These are phyloP conservation scores for Verruconis gallopava DNA, from an alignment of 2,329 filamentous ascomycete genomes.

Conservation along the genomic window DNA sequence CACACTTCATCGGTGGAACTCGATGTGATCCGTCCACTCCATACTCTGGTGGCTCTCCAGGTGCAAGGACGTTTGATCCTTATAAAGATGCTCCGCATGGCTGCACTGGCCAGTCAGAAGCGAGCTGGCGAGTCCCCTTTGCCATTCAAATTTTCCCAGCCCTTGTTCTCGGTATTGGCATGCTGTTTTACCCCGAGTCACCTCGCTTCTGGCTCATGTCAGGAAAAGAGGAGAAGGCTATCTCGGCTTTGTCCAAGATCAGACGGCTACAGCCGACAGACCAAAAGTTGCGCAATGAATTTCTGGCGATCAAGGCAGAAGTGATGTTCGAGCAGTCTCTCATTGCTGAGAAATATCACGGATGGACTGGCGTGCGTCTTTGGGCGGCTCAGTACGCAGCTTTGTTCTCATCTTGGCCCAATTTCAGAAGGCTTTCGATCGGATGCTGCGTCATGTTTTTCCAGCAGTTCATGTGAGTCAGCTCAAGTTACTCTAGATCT, in stretches of 20 bases:
- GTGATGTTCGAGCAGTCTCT: conserved; percentile 44
- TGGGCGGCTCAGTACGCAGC: conserved; percentile 40
- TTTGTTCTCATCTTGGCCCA: conserved; percentile 50
- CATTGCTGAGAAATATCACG: conserved; percentile 47
- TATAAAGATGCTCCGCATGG: conserved; percentile 1
- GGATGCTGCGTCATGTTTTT: conserved; percentile 45
- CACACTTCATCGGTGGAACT: conserved; percentile 29
- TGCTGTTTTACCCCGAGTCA: conserved; percentile 51
- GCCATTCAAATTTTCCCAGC: conserved; percentile 53
- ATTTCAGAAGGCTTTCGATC: conserved; percentile 60
- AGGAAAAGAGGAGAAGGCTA: conserved; percentile 55
- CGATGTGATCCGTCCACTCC: conserved; percentile 14
- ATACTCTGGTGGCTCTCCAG: background rate
- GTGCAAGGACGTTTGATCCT: background rate
- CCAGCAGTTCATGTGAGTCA: conserved; percentile 62
- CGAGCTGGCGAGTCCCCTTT: conserved; percentile 42
- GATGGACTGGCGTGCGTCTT: conserved; percentile 25
- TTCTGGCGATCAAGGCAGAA: conserved; percentile 26
- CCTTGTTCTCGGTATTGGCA: conserved; percentile 45
- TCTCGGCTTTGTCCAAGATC: conserved; percentile 41
- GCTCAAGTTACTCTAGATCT: conserved; percentile 18
- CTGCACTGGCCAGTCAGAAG: conserved; percentile 17
- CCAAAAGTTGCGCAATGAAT: conserved; percentile 22
- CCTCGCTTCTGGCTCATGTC: conserved; percentile 55
- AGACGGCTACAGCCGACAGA: conserved; percentile 35